Evolutionary conservation across 495 filamentous ascomycete species (phyloP), one percentile per base, ranked within the genome.

Genomic region (Penicillium waksmanii): DNA sequence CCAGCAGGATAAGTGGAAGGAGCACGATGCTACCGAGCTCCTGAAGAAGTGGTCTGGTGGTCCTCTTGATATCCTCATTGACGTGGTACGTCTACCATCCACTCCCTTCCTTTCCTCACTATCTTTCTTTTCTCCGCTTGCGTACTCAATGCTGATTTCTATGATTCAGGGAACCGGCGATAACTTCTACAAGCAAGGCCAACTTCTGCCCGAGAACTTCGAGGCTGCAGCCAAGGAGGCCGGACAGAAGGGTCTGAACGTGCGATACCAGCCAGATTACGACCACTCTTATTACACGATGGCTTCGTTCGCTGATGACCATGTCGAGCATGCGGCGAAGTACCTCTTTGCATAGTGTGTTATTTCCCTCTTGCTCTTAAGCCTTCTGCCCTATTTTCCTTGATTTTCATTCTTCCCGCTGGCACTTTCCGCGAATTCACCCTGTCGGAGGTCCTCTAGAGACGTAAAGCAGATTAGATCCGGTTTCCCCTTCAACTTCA

Each of bases 201-300:
- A 98, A 73, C 80, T 98, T 53, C 81, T 97, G 17, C 94, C 93
- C 3, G 96, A 98, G 83, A 97, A 97, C 72, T 89, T 98, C 60
- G 85, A 87, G 59, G 82, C 86, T 69, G 93, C 89, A 6, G 93
- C 87, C 18, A 84, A 87, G 70, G 87, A 89, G 62, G 80, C 82
- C 7, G 92, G 89, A 0, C 81, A 90, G 44, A 72, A 78, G 49
- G 84, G 85, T 40, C 83, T 88, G 23, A 83, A 84, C 48, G 70
- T 97, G 60, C 81, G 95, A 66, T 95, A 93, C 80, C 94, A 97
- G 77, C 68, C 91, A 69, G 93, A 86, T 52, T 98, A 98, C 70
- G 96, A 98, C 74, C 95, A 98, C 73, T 96, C 91, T 54, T 98
- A 98, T 72, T 97, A 83, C 74, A 96, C 95, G 66, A 94, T 98